phyloP scores from a whole-genome alignment of 176 grass and related monocot genomes.

The Alopecurus myosuroides region DNA sequence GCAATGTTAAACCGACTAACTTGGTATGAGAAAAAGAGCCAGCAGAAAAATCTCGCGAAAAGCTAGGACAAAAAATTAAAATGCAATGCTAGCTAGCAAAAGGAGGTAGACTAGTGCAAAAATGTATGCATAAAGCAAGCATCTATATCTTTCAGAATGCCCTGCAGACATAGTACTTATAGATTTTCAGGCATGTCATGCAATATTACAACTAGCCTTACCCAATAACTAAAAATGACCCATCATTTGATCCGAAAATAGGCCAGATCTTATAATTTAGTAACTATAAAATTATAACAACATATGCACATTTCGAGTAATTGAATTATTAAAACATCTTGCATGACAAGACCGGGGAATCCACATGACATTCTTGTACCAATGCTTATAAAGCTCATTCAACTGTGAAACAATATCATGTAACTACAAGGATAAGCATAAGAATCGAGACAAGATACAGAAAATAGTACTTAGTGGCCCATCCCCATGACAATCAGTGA shows the following conservation, averaged over 20 bases:
- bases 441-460: background rate
- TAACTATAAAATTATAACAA: background rate
- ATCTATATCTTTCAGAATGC: too few species aligned
- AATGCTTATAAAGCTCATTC: background rate
- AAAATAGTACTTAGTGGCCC: background rate
- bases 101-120: background rate
- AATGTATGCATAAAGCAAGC: conserved; percentile 1
- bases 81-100: background rate
- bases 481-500: background rate
- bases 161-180: background rate
- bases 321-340: background rate
- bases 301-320: background rate
- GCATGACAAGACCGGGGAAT: background rate
- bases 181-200: background rate
- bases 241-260: too few species aligned
- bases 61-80: background rate
- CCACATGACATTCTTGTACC: background rate
- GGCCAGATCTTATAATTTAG: too few species aligned
- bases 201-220: conserved; percentile 18
- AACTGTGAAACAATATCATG: background rate
- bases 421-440: background rate
- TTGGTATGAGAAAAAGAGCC: background rate
- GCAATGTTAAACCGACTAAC: background rate
- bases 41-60: background rate
- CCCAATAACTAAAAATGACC: too few species aligned